Evolutionary conservation across 2,329 filamentous ascomycete genomes (phyloP).

Genomic region (Xylaria sp.): DNA sequence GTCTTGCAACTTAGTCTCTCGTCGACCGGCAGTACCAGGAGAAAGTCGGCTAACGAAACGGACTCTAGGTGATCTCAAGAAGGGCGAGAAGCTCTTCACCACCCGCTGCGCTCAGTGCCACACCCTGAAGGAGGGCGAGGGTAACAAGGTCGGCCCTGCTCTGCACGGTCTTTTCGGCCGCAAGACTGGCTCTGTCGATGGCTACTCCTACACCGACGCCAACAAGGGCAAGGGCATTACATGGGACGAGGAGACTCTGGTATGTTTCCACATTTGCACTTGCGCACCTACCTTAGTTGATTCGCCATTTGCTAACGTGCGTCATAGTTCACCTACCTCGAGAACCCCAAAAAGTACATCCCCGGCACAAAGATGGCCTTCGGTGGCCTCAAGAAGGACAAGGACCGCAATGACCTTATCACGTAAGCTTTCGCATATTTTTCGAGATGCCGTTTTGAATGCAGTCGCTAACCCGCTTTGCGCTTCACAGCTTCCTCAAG

Average conservation of each 20-base stretch:
- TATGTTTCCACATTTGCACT: slow-evolving; percentile 57
- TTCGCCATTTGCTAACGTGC: slow-evolving; percentile 6
- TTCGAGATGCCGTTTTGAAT: not conserved
- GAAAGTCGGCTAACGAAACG: slow-evolving; percentile 46
- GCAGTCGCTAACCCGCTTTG: slow-evolving; percentile 9
- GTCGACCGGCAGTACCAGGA: not conserved
- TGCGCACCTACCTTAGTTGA: not conserved
- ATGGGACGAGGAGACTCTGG: slow-evolving; percentile 88
- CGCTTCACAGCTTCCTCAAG: slow-evolving; percentile 70
- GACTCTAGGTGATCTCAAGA: slow-evolving; percentile 83
- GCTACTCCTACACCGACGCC: slow-evolving; percentile 98
- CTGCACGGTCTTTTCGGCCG: slow-evolving; percentile 98
- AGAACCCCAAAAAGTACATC: slow-evolving; percentile 99
- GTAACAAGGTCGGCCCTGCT: slow-evolving; percentile 98
- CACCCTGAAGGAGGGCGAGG: slow-evolving; percentile 88
- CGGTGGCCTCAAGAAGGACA: slow-evolving; percentile 99
- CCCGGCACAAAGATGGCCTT: slow-evolving; percentile 99
- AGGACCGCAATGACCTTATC: slow-evolving; percentile 99
- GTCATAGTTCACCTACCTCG: slow-evolving; percentile 90
- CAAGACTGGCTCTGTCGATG: slow-evolving; percentile 89
- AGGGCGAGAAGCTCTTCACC: slow-evolving; percentile 99
- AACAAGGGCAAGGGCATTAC: slow-evolving; percentile 96
- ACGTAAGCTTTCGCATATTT: slow-evolving; percentile 71
- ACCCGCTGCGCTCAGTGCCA: slow-evolving; percentile 99
- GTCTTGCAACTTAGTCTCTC: not conserved